Conservation (phyloP, 2,329 filamentous ascomycete genomes). For the Clonostachys solani region DNA sequence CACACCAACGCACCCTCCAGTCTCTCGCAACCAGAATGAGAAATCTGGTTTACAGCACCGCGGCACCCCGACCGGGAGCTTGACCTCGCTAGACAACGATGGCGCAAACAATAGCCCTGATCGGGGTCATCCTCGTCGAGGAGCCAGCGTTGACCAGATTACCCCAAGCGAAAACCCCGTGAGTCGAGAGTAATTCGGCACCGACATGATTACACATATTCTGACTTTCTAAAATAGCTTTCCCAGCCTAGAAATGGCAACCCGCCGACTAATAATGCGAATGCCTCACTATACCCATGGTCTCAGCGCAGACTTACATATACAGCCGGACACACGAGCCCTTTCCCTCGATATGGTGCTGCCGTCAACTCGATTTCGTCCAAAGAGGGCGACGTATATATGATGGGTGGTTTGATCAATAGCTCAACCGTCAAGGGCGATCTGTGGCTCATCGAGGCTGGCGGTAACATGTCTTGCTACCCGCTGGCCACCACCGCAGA, state of each 20-base stretch:
- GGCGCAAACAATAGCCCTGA: constrained; percentile 58
- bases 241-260: constrained; percentile 35
- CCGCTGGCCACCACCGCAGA: constrained; percentile 89
- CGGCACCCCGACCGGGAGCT: constrained; percentile 71
- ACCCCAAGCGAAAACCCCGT: constrained; percentile 32
- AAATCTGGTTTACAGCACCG: constrained; percentile 48
- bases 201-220: neutral
- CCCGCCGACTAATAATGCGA: constrained; percentile 40
- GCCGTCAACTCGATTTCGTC: constrained; percentile 90
- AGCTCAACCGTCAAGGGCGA: constrained; percentile 95
- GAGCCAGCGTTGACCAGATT: constrained; percentile 46
- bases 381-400: constrained; percentile 94
- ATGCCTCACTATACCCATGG: constrained; percentile 88
- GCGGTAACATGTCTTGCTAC: constrained; percentile 82
- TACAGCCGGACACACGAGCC: constrained; percentile 74
- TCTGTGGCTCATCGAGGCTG: constrained; percentile 95
- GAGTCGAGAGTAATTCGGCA: constrained; percentile 15
- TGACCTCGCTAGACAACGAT: constrained; percentile 66
- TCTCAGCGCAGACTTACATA: constrained; percentile 87
- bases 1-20: constrained; percentile 43
- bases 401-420: constrained; percentile 96
- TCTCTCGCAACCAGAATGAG: constrained; percentile 48
- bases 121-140: constrained; percentile 53
- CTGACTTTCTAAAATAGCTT: constrained; percentile 33
- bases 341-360: constrained; percentile 94